Base-by-base conservation (phyloP, 768 basidiomycete species). In the Cyclocybe cylindracea region DNA sequence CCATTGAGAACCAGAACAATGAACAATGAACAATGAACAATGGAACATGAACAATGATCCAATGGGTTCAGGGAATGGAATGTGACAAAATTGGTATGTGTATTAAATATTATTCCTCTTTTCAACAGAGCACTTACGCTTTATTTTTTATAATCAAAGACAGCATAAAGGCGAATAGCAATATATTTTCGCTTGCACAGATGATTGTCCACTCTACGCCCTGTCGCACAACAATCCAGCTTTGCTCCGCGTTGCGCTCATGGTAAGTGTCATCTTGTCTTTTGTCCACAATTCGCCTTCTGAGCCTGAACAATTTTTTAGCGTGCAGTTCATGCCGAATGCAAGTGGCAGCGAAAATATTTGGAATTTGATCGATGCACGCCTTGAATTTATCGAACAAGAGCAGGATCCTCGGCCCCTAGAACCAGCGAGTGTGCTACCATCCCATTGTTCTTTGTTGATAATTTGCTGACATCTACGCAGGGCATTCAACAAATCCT, bases 231-330 rank as follows among this genome's bases (percentile, higher is more conserved):
- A 57, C 51, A 6, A 35, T 57, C 11, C 56, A 53, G 34, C 51
- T 57, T 39, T 57, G 56, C 24, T n/a, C 56, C 36, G 52, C 9
- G 43, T 57, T 43, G 46, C 47, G 2, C 44, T 57, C 37, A 57
- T 57, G 56, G 56, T 53, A 36, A 53, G 51, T 14, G 13, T 36
- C 18, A 37, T 9, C 34, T 51, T 49, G 13, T 18, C 32, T 6
- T 14, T 41, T 46, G 9, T 41, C 4, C 16, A 8, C 10, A 16
- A 18, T 16, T 13, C 42, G 16, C 10, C 10, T 9, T 24, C 38
- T 53, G 37, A 53, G 36, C n/a, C n/a, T 16, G 32, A 45, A 37
- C 18, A 18, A 14, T 29, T 8, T 29, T 8, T 45, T 32, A 54
- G 53, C 48, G 35, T 32, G 40, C 48, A 19, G 36, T 53, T 46